A percentile compares a stretch with the other conserved stretches of the same genome.
These are phyloP conservation scores for Kodamaea anthophila DNA, from an alignment of 1,139 yeast species.

Conservation along the genomic window DNA sequence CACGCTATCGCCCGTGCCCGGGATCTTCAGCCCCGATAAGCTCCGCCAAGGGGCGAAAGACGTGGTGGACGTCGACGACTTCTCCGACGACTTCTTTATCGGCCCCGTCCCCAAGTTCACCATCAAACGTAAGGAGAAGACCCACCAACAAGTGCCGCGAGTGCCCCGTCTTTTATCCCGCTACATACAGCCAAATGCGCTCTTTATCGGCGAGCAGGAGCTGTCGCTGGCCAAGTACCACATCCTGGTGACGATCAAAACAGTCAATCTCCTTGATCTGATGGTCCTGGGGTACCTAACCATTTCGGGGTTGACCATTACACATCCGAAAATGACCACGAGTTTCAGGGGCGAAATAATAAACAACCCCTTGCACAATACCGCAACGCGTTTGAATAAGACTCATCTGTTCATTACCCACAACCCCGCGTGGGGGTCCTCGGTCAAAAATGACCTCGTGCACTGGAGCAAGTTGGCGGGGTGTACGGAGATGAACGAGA, in stretches of 20 bases:
- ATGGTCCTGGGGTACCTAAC: slow-evolving; percentile 71
- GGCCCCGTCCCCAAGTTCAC: slow-evolving; percentile 3
- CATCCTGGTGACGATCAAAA: slow-evolving; percentile 65
- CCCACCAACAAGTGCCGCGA: slow-evolving; percentile 1
- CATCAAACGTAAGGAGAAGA: slow-evolving; percentile 3
- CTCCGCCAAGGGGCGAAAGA: slow-evolving; percentile 2
- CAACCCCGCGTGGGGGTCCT: slow-evolving; percentile 52
- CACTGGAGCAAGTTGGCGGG: slow-evolving; percentile 82
- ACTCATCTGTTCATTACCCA: slow-evolving; percentile 37
- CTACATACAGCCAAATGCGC: slow-evolving; percentile 57
- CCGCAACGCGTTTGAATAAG: slow-evolving; percentile 27
- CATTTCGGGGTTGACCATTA: slow-evolving; percentile 72
- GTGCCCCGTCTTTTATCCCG: slow-evolving; percentile 18
- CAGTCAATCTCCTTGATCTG: slow-evolving; percentile 57
- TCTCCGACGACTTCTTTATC: slow-evolving; percentile 2
- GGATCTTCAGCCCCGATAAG: slow-evolving; percentile 3
- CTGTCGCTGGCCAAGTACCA: slow-evolving; percentile 64
- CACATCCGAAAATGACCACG: slow-evolving; percentile 74
- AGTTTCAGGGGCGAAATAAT: slow-evolving; percentile 85
- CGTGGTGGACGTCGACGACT: slow-evolving; percentile 1
- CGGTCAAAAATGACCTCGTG: slow-evolving; percentile 62
- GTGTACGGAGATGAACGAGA: slow-evolving; percentile 19
- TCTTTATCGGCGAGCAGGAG: slow-evolving; percentile 65
- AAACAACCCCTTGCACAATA: slow-evolving; percentile 41
- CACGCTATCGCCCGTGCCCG: slow-evolving; percentile 1